Evolutionary conservation across 2,329 filamentous ascomycete species (phyloP), one percentile per base, ranked within the genome.

Genomic region (Hypoxylon sp.): DNA sequence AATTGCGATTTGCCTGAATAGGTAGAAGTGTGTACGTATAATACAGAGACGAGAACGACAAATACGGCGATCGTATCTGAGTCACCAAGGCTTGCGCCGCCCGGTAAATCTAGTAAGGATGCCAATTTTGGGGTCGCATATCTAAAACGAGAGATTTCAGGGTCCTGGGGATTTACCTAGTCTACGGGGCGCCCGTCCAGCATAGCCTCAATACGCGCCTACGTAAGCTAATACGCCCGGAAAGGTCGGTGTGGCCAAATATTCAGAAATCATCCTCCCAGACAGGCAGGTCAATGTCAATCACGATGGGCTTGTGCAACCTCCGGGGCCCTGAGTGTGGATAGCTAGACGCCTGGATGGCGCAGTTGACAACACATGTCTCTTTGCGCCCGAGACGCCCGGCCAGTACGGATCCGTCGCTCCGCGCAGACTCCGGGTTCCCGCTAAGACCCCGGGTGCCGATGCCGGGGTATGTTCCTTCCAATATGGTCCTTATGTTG

Each of bases 291-390:
- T 94, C 89, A 31, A 97, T 75, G 76, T 97, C 93, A 11, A 97
- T 89, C n/a, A 97, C 90, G 72, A 97, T 91, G 19, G 93, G 91
- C 76, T 94, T 92, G 79, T 94, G 89, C 79, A 92, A 89, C 68
- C 80, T 84, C 77, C 90, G 92, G 15, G 88, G 88, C 1, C 83
- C 85, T 0, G 73, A 74, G 69, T 91, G 89, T 54, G 90, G 90
- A 80, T 88, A 90, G 67, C 87, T 89, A 21, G 85, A 89, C 47
- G 88, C 89, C 84, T 92, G 87, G 68, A 94, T 89, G 19, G 93
- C 89, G 29, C 92, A 92, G 80, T 97, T 97, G 72, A 96, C 86
- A 58, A 97, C 82, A 76, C 90, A 94, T 0, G 92, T 96, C 81
- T 95, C 91, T 66, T 77, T 82, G 72, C 88, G 84, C 50, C 83